Percentiles rank a stretch among this genome's conserved stretches.
Evolutionary conservation across 2,329 filamentous ascomycete species (phyloP).

Genomic region (Fusarium circinatum): DNA sequence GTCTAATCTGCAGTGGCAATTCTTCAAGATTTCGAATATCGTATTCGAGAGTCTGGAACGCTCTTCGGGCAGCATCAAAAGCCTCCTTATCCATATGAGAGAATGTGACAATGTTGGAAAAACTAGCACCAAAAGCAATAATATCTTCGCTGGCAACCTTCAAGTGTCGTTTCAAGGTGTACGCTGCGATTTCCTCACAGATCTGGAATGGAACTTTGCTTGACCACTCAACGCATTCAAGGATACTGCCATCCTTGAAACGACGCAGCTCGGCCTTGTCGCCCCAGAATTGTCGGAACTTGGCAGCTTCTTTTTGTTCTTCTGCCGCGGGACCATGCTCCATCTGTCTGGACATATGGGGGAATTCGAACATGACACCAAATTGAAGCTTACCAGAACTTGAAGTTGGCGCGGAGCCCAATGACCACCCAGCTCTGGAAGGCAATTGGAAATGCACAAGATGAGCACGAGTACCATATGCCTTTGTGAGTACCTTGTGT

Average conservation of each 20-base stretch:
- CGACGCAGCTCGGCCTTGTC: constrained; percentile 91
- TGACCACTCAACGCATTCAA: constrained; percentile 90
- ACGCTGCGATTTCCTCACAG: constrained; percentile 81
- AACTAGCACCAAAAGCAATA: constrained; percentile 60
- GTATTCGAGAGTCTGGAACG: constrained; percentile 78
- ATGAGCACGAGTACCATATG: constrained; percentile 78
- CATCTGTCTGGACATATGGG: constrained; percentile 78
- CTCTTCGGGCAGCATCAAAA: constrained; percentile 76
- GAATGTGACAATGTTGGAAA: constrained; percentile 60
- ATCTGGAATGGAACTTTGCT: constrained; percentile 71
- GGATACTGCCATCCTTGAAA: constrained; percentile 94
- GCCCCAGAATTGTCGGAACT: constrained; percentile 93
- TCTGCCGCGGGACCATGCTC: constrained; percentile 91
- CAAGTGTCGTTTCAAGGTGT: constrained; percentile 77
- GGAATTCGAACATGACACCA: constrained; percentile 77
- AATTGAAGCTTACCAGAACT: constrained; percentile 62
- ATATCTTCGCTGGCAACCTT: constrained; percentile 66
- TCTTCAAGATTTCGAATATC: constrained; percentile 82
- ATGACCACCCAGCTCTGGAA: constrained; percentile 46
- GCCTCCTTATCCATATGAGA: constrained; percentile 61
- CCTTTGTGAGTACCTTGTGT: constrained; percentile 73
- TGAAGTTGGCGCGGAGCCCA: constrained; percentile 35
- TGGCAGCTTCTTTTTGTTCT: constrained; percentile 81
- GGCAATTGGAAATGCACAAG: constrained; percentile 69
- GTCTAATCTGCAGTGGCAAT: constrained; percentile 87